A percentile compares a stretch with the other conserved stretches of the same genome.
These are phyloP conservation scores for Backusella liffmaniae DNA, from an alignment of 192 early-diverging fungal species.

Conservation along the genomic window DNA sequence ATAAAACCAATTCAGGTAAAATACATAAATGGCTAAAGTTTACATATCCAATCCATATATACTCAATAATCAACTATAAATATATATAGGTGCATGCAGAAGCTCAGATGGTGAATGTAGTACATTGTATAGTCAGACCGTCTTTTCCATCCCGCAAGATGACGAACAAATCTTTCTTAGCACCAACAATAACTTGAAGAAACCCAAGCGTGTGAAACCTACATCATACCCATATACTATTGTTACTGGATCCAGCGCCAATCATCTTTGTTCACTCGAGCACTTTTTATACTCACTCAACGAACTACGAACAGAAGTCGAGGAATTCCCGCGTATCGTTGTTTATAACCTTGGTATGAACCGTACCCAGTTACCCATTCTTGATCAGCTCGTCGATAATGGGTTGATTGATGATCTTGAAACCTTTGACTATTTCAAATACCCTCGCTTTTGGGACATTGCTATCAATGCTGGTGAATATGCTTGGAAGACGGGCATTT, in stretches of 20 bases:
- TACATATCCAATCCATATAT: neutral
- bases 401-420: conserved; percentile 46
- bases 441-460: conserved; percentile 55
- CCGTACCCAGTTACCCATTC: conserved; percentile 34
- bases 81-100: neutral
- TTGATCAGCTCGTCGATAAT: conserved; percentile 42
- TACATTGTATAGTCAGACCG: neutral
- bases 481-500: conserved; percentile 56
- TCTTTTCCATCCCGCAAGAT: neutral
- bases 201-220: neutral
- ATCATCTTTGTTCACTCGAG: conserved; percentile 55
- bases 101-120: neutral
- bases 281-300: conserved; percentile 47
- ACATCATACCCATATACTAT: conserved; percentile 40
- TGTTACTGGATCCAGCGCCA: conserved; percentile 51
- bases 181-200: neutral
- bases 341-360: conserved; percentile 56
- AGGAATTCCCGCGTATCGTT: conserved; percentile 42
- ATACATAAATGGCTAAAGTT: neutral
- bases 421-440: conserved; percentile 41
- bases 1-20: neutral
- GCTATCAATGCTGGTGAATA: conserved; percentile 48
- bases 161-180: neutral
- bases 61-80: neutral
- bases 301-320: conserved; percentile 29